Conservation (phyloP, 2,329 filamentous ascomycete species). For the Ophiobolus disseminans region DNA sequence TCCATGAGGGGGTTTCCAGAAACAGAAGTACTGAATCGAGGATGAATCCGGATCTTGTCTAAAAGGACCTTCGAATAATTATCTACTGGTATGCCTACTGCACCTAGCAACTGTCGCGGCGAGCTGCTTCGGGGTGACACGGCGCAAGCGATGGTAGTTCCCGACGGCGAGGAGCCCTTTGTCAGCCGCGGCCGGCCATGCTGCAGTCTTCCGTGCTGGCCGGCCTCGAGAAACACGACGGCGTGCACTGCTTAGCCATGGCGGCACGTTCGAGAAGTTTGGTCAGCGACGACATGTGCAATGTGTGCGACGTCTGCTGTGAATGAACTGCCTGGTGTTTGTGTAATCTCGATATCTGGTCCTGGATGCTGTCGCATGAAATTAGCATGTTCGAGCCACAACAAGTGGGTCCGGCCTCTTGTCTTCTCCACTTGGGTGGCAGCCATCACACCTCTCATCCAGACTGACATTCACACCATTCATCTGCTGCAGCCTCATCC, state of each 20-base stretch:
- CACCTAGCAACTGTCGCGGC: too few relatives aligned
- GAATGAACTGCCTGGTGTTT: too few relatives aligned
- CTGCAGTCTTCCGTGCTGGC: constrained; percentile 3
- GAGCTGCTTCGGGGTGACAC: constrained; percentile 1
- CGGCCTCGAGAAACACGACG: constrained; percentile 7
- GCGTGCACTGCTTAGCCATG: not conserved
- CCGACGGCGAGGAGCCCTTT: constrained; percentile 4
- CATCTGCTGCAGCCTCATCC: constrained; percentile 41
- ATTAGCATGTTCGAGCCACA: constrained; percentile 19
- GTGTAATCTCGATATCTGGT: constrained; percentile 1
- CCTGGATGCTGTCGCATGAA: constrained; percentile 12
- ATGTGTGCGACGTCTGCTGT: too few relatives aligned
- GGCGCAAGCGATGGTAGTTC: constrained; percentile 4
- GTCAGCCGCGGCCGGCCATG: constrained; percentile 10
- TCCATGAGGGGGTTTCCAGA: too few relatives aligned
- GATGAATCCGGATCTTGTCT: too few relatives aligned
- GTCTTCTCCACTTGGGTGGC: constrained; percentile 20
- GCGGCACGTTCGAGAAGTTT: not conserved
- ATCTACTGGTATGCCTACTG: too few relatives aligned
- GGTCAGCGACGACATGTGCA: not conserved
- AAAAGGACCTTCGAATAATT: too few relatives aligned
- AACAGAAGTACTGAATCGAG: too few relatives aligned
- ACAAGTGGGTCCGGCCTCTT: not conserved
- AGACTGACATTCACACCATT: constrained; percentile 26
- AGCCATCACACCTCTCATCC: constrained; percentile 27